Percentiles rank a stretch among this genome's conserved stretches.
These are phyloP conservation scores for Psilocybe mexicana DNA, from an alignment of 1,284 basidiomycete species.

Conservation along the genomic window DNA sequence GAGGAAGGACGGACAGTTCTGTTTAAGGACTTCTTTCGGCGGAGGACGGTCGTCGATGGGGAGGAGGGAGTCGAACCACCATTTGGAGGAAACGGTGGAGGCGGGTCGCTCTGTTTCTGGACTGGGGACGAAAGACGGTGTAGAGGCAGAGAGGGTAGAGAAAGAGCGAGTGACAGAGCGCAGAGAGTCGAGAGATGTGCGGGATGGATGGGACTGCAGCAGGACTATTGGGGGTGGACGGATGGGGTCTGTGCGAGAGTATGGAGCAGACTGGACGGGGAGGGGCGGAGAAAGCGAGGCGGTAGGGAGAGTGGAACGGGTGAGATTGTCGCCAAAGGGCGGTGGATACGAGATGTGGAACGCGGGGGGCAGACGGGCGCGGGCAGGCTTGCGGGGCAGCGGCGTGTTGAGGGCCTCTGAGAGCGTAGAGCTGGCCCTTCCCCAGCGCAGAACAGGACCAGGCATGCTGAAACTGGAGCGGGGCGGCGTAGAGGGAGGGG, in stretches of 20 bases:
- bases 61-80: conserved; percentile 55
- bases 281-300: conserved; percentile 51
- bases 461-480: conserved; percentile 1
- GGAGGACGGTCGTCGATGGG: conserved; percentile 60
- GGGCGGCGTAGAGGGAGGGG: background rate
- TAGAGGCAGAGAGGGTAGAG: conserved; percentile 24
- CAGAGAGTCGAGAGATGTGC: conserved; percentile 64
- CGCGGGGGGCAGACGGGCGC: conserved; percentile 45
- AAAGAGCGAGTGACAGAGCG: conserved; percentile 48
- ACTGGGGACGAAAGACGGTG: conserved; percentile 19
- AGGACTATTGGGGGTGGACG: conserved; percentile 36
- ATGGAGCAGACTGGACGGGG: conserved; percentile 17
- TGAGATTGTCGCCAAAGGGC: conserved; percentile 59
- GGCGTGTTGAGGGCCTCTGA: conserved; percentile 43
- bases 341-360: conserved; percentile 45
- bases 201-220: conserved; percentile 38
- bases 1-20: conserved; percentile 61
- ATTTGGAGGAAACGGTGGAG: conserved; percentile 35
- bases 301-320: conserved; percentile 65
- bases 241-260: conserved; percentile 8
- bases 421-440: conserved; percentile 33
- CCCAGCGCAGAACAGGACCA: conserved; percentile 52
- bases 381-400: conserved; percentile 42
- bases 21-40: conserved; percentile 57
- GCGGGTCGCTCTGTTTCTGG: conserved; percentile 10